A percentile compares a stretch with the other conserved stretches of the same genome.
Conservation (phyloP, 208 protist species). For the Leishmania mexicana region DNA sequence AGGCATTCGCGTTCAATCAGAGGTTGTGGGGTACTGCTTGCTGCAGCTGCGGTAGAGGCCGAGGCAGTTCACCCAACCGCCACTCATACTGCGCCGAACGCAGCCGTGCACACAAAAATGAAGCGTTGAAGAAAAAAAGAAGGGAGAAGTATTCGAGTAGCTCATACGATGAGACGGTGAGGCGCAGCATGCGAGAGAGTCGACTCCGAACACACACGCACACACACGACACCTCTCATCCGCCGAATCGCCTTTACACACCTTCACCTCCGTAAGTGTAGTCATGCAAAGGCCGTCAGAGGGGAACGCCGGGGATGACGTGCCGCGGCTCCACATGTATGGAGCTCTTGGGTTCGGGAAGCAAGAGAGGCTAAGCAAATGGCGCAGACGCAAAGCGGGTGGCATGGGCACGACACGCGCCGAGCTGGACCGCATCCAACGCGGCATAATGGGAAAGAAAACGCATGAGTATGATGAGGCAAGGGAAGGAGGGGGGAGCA, state of each 20-base stretch:
- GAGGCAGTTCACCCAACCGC: not conserved
- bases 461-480: not conserved
- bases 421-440: not conserved
- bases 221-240: no score
- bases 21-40: not conserved
- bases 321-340: not conserved
- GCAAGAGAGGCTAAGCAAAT: not conserved
- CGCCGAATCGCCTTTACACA: not conserved
- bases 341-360: not conserved
- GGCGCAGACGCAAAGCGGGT: not conserved
- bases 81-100: not conserved
- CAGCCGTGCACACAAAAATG: not conserved
- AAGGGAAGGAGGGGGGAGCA: not conserved
- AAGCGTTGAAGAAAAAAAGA: not conserved
- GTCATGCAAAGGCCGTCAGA: not conserved
- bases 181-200: not conserved
- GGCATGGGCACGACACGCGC: not conserved
- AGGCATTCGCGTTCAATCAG: not conserved
- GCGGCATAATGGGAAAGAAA: not conserved
- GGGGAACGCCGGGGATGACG: not conserved
- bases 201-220: no score
- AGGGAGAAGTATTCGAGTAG: not conserved
- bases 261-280: not conserved
- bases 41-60: not conserved
- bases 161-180: not conserved